Conservation (phyloP, 2,329 filamentous ascomycete species). For the Fusarium chaquense region DNA sequence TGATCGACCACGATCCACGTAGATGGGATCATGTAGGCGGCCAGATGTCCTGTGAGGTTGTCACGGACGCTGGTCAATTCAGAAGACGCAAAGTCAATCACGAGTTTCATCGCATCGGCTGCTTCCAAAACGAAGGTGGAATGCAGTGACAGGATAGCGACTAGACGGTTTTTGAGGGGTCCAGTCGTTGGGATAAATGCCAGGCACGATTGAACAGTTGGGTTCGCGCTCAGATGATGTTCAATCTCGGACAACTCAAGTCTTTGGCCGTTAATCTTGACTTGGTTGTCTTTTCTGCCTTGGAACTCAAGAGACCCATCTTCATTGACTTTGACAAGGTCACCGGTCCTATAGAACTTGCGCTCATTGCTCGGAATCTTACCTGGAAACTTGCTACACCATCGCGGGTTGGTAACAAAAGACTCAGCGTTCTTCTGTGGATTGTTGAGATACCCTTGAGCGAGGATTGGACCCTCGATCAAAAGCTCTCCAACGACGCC, state of each 20-base stretch:
- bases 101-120: constrained; percentile 5
- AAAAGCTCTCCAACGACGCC: constrained; percentile 52
- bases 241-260: constrained; percentile 51
- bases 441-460: constrained; percentile 62
- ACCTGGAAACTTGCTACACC: constrained; percentile 2
- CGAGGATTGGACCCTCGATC: constrained; percentile 56
- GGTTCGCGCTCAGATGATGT: constrained; percentile 36
- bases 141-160: constrained; percentile 21
- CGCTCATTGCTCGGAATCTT: background rate
- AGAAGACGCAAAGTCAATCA: background rate
- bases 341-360: constrained; percentile 42
- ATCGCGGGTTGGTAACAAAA: constrained; percentile 43
- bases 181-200: constrained; percentile 19
- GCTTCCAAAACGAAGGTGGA: background rate
- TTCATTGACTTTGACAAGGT: constrained; percentile 39
- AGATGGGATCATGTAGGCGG: constrained; percentile 40
- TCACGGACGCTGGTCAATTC: constrained; percentile 19
- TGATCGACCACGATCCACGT: constrained; percentile 21
- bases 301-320: constrained; percentile 43
- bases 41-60: constrained; percentile 6
- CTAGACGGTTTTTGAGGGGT: constrained; percentile 20
- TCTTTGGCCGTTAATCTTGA: constrained; percentile 52
- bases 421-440: constrained; percentile 47
- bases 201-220: constrained; percentile 22
- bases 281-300: constrained; percentile 51